A percentile compares a stretch with the other conserved stretches of the same genome.
These are phyloP conservation scores for Solanum pimpinellifolium DNA, from an alignment of 257 asterid species.

Conservation along the genomic window DNA sequence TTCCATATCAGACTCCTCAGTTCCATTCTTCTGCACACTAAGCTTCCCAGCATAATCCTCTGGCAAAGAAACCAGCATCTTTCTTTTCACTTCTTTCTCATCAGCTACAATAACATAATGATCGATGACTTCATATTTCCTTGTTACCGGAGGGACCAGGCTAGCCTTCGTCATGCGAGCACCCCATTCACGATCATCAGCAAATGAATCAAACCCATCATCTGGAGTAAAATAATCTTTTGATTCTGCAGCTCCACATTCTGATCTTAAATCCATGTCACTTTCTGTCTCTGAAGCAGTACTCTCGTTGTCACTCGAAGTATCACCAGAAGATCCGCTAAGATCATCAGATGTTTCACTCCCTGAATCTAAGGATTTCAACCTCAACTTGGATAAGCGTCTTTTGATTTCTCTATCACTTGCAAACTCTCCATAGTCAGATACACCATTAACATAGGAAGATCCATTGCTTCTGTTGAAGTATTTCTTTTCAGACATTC, in stretches of 20 bases:
- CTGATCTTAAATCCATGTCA: constrained; percentile 53
- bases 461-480: constrained; percentile 52
- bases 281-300: constrained; percentile 89
- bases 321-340: constrained; percentile 64
- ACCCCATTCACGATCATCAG: constrained; percentile 99
- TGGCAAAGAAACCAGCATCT: constrained; percentile 91
- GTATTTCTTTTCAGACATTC: constrained; percentile 54
- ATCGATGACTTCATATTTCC: constrained; percentile 91
- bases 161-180: constrained; percentile 98
- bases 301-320: constrained; percentile 51
- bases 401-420: constrained; percentile 87
- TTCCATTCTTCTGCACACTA: constrained; percentile 70
- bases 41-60: constrained; percentile 89
- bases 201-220: constrained; percentile 70
- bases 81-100: constrained; percentile 89
- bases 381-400: constrained; percentile 71
- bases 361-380: constrained; percentile 60
- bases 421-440: constrained; percentile 68
- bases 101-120: constrained; percentile 87
- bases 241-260: constrained; percentile 43
- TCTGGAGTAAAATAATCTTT: constrained; percentile 51
- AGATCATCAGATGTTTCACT: constrained; percentile 83
- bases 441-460: constrained; percentile 34
- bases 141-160: constrained; percentile 96
- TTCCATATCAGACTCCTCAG: constrained; percentile 99